These are phyloP conservation scores for Chrysochromulina parva DNA, from an alignment of 78 protist species.

Conservation along the genomic window DNA sequence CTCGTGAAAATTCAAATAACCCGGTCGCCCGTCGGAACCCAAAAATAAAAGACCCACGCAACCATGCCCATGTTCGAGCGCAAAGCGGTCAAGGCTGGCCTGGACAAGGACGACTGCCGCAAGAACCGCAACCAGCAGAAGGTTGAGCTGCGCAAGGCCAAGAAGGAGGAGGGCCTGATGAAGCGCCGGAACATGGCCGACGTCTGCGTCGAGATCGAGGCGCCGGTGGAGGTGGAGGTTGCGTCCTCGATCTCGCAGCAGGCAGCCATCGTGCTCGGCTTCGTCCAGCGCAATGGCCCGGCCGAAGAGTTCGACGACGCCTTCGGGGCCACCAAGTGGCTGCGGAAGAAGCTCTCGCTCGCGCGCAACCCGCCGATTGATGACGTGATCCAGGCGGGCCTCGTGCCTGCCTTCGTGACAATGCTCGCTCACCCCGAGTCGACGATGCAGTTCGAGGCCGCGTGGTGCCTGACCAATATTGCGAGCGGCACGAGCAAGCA, in stretches of 20 bases:
- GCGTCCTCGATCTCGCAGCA: neutral
- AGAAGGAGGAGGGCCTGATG: neutral
- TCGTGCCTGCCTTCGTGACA: neutral
- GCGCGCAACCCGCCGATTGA: slow-evolving; percentile 9
- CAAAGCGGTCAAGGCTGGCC: neutral
- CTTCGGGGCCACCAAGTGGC: neutral
- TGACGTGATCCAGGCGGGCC: neutral
- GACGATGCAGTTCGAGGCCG: slow-evolving; percentile 29
- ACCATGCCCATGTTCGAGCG: too few relatives aligned
- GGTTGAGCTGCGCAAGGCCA: slow-evolving; percentile 4
- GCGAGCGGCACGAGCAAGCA: slow-evolving; percentile 35
- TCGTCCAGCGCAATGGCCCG: neutral
- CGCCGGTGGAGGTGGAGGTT: neutral
- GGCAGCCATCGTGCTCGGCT: neutral
- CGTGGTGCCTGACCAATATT: slow-evolving; percentile 56
- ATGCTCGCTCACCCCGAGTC: neutral
- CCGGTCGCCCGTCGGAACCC: too few relatives aligned
- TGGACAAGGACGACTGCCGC: neutral
- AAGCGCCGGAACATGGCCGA: neutral
- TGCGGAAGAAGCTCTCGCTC: neutral
- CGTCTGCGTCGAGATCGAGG: neutral
- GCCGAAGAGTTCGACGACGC: neutral
- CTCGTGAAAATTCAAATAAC: too few relatives aligned
- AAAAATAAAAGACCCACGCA: too few relatives aligned
- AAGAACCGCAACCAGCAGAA: neutral